phyloP scores from a whole-genome alignment of 2,329 filamentous ascomycete species.

The Huntiella abstrusa region DNA sequence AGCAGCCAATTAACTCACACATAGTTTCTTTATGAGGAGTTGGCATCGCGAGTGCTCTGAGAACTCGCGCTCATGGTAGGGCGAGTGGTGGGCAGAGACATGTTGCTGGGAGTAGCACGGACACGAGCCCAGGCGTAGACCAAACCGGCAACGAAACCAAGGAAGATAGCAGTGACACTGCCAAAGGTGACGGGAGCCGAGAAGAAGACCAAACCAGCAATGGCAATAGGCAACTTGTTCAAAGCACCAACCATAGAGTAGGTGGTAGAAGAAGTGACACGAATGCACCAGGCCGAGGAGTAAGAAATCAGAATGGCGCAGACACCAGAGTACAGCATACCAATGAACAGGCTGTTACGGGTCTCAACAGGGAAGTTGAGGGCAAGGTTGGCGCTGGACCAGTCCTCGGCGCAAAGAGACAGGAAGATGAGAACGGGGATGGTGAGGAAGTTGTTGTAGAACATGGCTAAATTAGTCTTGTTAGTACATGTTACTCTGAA shows the following conservation, averaged over 20 bases:
- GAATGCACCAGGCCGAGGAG: slow-evolving; percentile 96
- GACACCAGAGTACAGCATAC: slow-evolving; percentile 87
- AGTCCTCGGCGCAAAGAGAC: slow-evolving; percentile 75
- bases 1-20: background rate
- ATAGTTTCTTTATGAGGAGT: slow-evolving; percentile 20
- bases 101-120: slow-evolving; percentile 51
- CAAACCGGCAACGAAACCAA: slow-evolving; percentile 82
- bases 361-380: slow-evolving; percentile 75
- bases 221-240: slow-evolving; percentile 91
- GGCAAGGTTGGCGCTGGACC: slow-evolving; percentile 66
- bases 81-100: slow-evolving; percentile 44
- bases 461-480: slow-evolving; percentile 55
- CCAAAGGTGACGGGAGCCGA: slow-evolving; percentile 81
- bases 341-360: slow-evolving; percentile 61
- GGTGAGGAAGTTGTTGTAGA: slow-evolving; percentile 96
- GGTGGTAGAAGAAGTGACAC: slow-evolving; percentile 89
- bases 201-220: slow-evolving; percentile 90
- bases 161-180: slow-evolving; percentile 73
- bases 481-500: slow-evolving; percentile 16
- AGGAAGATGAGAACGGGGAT: slow-evolving; percentile 76
- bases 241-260: slow-evolving; percentile 97
- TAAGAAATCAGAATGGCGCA: slow-evolving; percentile 98
- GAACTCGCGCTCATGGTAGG: slow-evolving; percentile 72
- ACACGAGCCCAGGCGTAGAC: slow-evolving; percentile 81
- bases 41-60: slow-evolving; percentile 77